Conservation (phyloP, 208 protist species). For the Tritrichomonas musculus region DNA sequence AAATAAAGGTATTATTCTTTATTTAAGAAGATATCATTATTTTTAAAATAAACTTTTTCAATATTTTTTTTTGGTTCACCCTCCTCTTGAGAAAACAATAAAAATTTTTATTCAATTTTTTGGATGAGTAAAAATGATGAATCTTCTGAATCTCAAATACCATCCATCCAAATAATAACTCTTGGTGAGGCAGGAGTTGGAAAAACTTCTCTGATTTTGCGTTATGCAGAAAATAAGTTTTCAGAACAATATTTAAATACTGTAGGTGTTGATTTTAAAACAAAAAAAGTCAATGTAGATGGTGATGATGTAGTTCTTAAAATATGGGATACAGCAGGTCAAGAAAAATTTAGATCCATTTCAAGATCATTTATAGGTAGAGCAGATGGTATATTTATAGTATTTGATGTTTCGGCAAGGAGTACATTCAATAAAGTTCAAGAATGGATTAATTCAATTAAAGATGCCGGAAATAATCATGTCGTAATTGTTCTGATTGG, state of each 20-base stretch:
- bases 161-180: not conserved
- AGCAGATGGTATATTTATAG: not conserved
- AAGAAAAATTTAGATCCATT: conserved; percentile 12
- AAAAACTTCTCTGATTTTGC: not conserved
- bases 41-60: too few relatives aligned
- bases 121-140: too few relatives aligned
- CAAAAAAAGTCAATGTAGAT: conserved; percentile 19
- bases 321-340: conserved; percentile 37
- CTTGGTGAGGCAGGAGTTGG: not conserved
- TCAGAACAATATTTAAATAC: not conserved
- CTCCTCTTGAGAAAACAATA: too few relatives aligned
- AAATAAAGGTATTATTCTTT: too few relatives aligned
- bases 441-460: conserved; percentile 40
- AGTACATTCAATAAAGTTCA: not conserved
- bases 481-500: conserved; percentile 37
- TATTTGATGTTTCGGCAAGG: conserved; percentile 36
- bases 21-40: too few relatives aligned
- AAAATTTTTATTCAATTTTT: too few relatives aligned
- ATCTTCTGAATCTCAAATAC: not conserved
- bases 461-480: not conserved
- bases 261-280: not conserved
- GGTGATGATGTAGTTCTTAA: conserved; percentile 21
- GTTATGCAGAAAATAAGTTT: not conserved
- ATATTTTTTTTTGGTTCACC: too few relatives aligned
- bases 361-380: conserved; percentile 31